A percentile compares a stretch with the other conserved stretches of the same genome.
Evolutionary conservation across 192 early-diverging fungal genomes (phyloP).

Genomic region (Linderina pennispora): DNA sequence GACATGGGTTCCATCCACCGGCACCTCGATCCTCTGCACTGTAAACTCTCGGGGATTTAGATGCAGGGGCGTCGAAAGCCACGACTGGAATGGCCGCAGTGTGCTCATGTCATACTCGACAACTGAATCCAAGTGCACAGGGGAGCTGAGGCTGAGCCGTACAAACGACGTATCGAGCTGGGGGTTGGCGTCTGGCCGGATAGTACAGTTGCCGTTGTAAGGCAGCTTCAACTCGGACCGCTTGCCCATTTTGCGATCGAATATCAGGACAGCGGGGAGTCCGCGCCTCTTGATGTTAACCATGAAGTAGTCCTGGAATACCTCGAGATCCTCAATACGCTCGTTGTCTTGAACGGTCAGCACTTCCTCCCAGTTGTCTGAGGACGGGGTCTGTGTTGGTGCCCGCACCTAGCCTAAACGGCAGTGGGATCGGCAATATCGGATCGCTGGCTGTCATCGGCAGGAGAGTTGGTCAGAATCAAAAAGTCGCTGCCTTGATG

Average conservation of each 20-base stretch:
- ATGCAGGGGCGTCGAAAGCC: constrained; percentile 27
- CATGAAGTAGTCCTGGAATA: constrained; percentile 50
- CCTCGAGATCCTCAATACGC: constrained; percentile 70
- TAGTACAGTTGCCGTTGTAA: constrained; percentile 42
- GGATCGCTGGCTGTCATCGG: constrained; percentile 4
- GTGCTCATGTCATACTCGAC: constrained; percentile 61
- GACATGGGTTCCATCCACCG: constrained; percentile 35
- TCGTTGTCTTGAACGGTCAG: constrained; percentile 53
- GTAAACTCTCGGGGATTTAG: constrained; percentile 19
- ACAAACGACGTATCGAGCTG: constrained; percentile 45
- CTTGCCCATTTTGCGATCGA: constrained; percentile 6
- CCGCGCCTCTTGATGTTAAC: constrained; percentile 34
- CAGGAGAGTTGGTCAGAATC: constrained; percentile 39
- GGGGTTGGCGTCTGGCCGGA: constrained; percentile 55
- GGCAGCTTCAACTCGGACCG: constrained; percentile 26
- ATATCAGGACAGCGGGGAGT: constrained; percentile 26
- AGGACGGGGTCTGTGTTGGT: constrained; percentile 23
- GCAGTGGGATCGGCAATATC: constrained; percentile 30
- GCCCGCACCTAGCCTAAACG: constrained; percentile 60
- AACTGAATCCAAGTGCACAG: constrained; percentile 58
- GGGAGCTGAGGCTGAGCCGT: constrained; percentile 49
- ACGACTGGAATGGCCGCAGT: constrained; percentile 11
- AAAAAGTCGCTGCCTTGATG: constrained; percentile 55
- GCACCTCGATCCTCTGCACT: constrained; percentile 17
- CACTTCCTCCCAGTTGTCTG: constrained; percentile 53